Conservation (phyloP, 2,329 filamentous ascomycete genomes). For the Pseudogymnoascus sp. region DNA sequence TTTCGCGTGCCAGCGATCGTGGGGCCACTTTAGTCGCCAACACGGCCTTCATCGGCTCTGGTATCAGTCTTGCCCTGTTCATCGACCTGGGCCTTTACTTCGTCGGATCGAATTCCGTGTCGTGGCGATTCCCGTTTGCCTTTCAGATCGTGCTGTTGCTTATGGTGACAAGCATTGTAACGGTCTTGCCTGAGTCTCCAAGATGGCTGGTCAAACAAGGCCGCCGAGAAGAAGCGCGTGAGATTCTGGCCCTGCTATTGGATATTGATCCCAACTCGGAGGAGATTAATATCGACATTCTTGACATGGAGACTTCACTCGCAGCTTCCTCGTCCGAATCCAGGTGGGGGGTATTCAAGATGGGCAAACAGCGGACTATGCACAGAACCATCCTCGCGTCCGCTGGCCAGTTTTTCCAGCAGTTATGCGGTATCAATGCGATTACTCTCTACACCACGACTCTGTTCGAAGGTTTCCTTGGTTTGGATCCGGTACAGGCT, state of each 20-base stretch:
- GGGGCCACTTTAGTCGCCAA: slow-evolving; percentile 52
- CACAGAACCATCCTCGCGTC: neutral
- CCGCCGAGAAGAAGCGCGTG: slow-evolving; percentile 7
- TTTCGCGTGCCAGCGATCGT: slow-evolving; percentile 45
- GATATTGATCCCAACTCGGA: slow-evolving; percentile 3
- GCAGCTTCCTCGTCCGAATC: neutral
- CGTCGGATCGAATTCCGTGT: slow-evolving; percentile 37
- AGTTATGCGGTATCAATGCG: slow-evolving; percentile 36
- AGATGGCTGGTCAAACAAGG: slow-evolving; percentile 9
- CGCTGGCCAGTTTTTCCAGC: slow-evolving; percentile 36
- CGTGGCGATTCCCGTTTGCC: slow-evolving; percentile 53
- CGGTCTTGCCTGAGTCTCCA: slow-evolving; percentile 10
- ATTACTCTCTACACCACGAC: slow-evolving; percentile 10
- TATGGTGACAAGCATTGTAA: slow-evolving; percentile 35
- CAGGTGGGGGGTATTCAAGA: neutral
- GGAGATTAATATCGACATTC: slow-evolving; percentile 3
- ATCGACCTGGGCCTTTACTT: slow-evolving; percentile 46
- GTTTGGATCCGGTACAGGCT: neutral
- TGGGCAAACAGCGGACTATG: neutral
- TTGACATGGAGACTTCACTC: neutral
- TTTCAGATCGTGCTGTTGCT: slow-evolving; percentile 51
- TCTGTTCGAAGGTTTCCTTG: slow-evolving; percentile 6
- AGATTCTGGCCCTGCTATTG: slow-evolving; percentile 2
- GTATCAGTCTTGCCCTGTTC: slow-evolving; percentile 52
- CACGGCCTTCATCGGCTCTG: slow-evolving; percentile 45